Percentiles rank a stretch among this genome's conserved stretches.
These are phyloP conservation scores for Dinochytrium kinnereticum DNA, from an alignment of 371 early-diverging fungal genomes.

Conservation along the genomic window DNA sequence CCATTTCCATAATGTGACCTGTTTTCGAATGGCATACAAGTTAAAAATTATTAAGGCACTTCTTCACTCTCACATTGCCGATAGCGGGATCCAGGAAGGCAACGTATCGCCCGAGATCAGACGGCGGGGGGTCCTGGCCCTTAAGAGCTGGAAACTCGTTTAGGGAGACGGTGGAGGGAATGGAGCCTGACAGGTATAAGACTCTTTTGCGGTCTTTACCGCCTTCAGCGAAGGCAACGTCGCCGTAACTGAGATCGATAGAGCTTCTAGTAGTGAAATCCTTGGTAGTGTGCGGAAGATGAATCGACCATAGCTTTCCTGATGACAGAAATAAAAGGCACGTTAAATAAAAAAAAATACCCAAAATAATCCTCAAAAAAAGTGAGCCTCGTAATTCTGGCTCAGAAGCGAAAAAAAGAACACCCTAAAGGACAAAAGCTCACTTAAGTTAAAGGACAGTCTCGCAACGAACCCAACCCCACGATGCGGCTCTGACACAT, in stretches of 20 bases:
- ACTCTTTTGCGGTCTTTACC: not conserved
- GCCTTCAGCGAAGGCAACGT: not conserved
- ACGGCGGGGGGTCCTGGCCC: not conserved
- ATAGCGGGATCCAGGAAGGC: conserved; percentile 1
- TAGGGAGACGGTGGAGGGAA: not conserved
- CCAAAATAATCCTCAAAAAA: not conserved
- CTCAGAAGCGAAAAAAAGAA: too few species aligned
- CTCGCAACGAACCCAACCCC: conserved; percentile 10
- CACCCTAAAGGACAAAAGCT: not conserved
- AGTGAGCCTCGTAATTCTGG: too few species aligned
- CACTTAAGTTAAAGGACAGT: conserved; percentile 4
- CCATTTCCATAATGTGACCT: conserved; percentile 1
- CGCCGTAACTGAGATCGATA: conserved; percentile 4
- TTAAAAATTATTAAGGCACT: too few species aligned
- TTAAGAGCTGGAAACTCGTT: not conserved
- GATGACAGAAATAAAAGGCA: not conserved
- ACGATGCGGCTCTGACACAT: not conserved
- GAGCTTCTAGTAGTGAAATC: not conserved
- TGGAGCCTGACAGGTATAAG: not conserved
- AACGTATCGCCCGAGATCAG: not conserved
- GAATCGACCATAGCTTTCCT: conserved; percentile 12
- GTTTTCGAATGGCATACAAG: too few species aligned
- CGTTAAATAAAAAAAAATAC: not conserved
- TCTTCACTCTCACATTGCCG: not conserved
- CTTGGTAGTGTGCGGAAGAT: not conserved